Evolutionary conservation across 352 stramenopile species (phyloP), one percentile per base, ranked within the genome.

Genomic region (Pythium sp.): DNA sequence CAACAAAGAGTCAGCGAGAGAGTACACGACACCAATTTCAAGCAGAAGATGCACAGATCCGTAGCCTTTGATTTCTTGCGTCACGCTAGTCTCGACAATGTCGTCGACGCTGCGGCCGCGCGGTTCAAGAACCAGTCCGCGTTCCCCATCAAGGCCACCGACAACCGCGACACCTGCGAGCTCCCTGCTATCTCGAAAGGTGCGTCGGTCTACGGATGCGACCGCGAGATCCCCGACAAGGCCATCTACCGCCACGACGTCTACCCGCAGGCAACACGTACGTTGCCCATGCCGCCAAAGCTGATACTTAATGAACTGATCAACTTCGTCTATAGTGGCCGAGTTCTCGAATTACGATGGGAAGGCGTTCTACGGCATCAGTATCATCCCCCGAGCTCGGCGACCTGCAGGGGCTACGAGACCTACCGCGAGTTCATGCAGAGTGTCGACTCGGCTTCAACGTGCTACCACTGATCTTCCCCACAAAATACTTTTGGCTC

Each of bases 341-440:
- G 78, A 85, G 53, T 57, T 70, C 12, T 38, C 51, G 5, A 4
- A 79, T 20, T 22, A 30, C 32, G 36, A 55, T 5, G 65, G 68
- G 30, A 79, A 79, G 56, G 22, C 69, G 26, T 78, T 64, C 69
- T 79, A 79, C 67, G 69, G 72, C 63, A 72, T 81, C 58, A 78
- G 66, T 58, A 68, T 69, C 34, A 73, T 74, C 30, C 71, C 22
- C 71, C 74, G 20, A 65, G 69, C 1, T 67, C 71, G 14, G 59
- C 32, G 2, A 60, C 62, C 64, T 74, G 74, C 55, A 22, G 38
- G 9, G 72, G 72, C 58, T 77, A 69, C 54, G n/a, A 61, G 0
- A 47, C 41, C 18, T 81, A 72, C 51, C 24, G 54, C 18, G 26
- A 58, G 53, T 55, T 58, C 28, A 71, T 69, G 15, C 34, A 55